Conservation (phyloP, 345 rosid species). For the Syzygium jambos region DNA sequence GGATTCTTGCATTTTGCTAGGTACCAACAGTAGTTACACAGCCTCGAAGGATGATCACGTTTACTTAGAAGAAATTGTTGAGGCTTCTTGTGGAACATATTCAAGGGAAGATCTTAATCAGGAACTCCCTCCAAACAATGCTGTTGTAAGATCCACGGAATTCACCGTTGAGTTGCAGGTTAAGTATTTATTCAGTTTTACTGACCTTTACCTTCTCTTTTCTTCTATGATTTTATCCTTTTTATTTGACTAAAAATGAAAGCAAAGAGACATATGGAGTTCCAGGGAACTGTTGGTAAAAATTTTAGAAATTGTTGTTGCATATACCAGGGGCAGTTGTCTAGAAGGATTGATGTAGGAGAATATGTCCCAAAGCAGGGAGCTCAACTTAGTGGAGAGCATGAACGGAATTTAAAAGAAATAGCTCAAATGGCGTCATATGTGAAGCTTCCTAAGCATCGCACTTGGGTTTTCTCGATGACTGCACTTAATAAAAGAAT, state of each 20-base stretch:
- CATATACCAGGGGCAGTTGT: neutral
- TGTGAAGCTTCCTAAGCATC: neutral
- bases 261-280: neutral
- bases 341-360: neutral
- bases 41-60: slow-evolving; percentile 63
- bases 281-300: neutral
- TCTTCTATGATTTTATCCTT: neutral
- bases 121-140: slow-evolving; percentile 27
- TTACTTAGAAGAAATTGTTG: slow-evolving; percentile 43
- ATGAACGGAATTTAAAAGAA: neutral
- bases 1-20: slow-evolving; percentile 85
- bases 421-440: neutral
- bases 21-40: slow-evolving; percentile 73
- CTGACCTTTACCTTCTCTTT: neutral
- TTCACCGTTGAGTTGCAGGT: slow-evolving; percentile 84
- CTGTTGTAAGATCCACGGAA: slow-evolving; percentile 45
- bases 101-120: slow-evolving; percentile 26
- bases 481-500: neutral
- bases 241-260: neutral
- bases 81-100: slow-evolving; percentile 16
- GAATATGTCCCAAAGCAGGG: neutral
- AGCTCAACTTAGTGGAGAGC: neutral
- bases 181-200: neutral
- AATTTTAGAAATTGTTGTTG: neutral
- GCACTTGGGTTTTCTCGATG: neutral